A percentile compares a stretch with the other conserved stretches of the same genome.
Conservation (phyloP, 2,329 filamentous ascomycete species). For the Hortaea werneckii region DNA sequence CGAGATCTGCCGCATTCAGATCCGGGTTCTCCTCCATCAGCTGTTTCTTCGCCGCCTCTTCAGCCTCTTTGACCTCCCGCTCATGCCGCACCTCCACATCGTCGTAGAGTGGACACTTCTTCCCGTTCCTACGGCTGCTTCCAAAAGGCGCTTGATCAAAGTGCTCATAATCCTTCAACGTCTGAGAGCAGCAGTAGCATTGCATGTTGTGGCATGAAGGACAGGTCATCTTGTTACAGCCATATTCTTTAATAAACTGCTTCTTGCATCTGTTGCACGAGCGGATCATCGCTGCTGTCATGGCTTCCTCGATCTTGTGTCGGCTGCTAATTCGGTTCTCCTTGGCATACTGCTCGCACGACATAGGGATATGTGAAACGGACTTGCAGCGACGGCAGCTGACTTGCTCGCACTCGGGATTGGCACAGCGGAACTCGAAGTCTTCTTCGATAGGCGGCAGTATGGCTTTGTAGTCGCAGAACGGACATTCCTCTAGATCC, state of each 20-base stretch:
- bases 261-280: slow-evolving; percentile 62
- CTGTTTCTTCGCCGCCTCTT: slow-evolving; percentile 46
- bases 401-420: slow-evolving; percentile 49
- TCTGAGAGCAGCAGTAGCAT: slow-evolving; percentile 62
- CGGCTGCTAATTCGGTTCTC: slow-evolving; percentile 52
- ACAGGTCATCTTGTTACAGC: slow-evolving; percentile 80
- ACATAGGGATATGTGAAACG: slow-evolving; percentile 61
- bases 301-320: slow-evolving; percentile 69
- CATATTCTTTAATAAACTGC: slow-evolving; percentile 67
- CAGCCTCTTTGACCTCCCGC: slow-evolving; percentile 52
- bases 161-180: slow-evolving; percentile 55
- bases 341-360: slow-evolving; percentile 54
- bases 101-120: slow-evolving; percentile 57
- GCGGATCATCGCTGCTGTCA: slow-evolving; percentile 68
- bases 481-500: slow-evolving; percentile 65
- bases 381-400: slow-evolving; percentile 50
- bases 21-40: slow-evolving; percentile 50
- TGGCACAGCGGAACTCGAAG: slow-evolving; percentile 63
- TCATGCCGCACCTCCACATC: slow-evolving; percentile 49
- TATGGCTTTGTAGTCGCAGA: slow-evolving; percentile 71
- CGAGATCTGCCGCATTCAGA: slow-evolving; percentile 47
- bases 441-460: slow-evolving; percentile 57
- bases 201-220: slow-evolving; percentile 45
- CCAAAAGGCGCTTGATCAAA: slow-evolving; percentile 45
- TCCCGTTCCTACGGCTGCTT: slow-evolving; percentile 28